Evolutionary conservation across 805 yeast species (phyloP).

Genomic region (Barnettozyma populi): DNA sequence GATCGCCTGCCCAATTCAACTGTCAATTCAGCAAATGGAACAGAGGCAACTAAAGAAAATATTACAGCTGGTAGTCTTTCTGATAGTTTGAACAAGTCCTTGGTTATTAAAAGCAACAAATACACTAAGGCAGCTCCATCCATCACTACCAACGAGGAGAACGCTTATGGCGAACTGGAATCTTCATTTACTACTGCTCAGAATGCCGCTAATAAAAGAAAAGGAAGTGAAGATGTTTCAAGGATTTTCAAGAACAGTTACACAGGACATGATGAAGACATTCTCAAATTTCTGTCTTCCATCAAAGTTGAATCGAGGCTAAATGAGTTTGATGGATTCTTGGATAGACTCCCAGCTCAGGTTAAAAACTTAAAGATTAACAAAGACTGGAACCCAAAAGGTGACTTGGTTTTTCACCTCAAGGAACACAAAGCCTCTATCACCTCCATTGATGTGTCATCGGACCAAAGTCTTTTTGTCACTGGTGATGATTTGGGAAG

Average conservation of each 20-base stretch:
- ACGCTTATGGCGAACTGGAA: slow-evolving; percentile 41
- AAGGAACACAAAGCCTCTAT: slow-evolving; percentile 58
- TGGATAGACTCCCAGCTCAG: slow-evolving; percentile 27
- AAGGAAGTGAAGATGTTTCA: slow-evolving; percentile 9
- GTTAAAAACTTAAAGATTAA: slow-evolving; percentile 9
- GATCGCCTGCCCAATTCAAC: slow-evolving; percentile 6
- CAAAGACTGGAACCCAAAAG: slow-evolving; percentile 35
- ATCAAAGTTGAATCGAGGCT: slow-evolving; percentile 52
- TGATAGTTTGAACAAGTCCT: slow-evolving; percentile 25
- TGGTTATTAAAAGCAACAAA: slow-evolving; percentile 29
- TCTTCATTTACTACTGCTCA: slow-evolving; percentile 18
- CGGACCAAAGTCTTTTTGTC: slow-evolving; percentile 59
- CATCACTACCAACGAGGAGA: slow-evolving; percentile 33
- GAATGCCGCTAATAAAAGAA: slow-evolving; percentile 13
- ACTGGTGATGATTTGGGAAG: slow-evolving; percentile 76
- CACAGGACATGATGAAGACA: slow-evolving; percentile 60
- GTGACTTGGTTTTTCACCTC: slow-evolving; percentile 55
- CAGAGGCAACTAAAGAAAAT: not conserved
- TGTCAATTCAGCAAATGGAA: not conserved
- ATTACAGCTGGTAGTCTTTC: not conserved
- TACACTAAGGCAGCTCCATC: slow-evolving; percentile 35
- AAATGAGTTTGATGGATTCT: slow-evolving; percentile 66
- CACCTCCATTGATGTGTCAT: slow-evolving; percentile 52
- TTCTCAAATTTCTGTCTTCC: slow-evolving; percentile 48
- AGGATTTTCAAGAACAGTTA: slow-evolving; percentile 49